phyloP scores from a whole-genome alignment of 139 green algal genomes.

The Axilococcus clingmanii region DNA sequence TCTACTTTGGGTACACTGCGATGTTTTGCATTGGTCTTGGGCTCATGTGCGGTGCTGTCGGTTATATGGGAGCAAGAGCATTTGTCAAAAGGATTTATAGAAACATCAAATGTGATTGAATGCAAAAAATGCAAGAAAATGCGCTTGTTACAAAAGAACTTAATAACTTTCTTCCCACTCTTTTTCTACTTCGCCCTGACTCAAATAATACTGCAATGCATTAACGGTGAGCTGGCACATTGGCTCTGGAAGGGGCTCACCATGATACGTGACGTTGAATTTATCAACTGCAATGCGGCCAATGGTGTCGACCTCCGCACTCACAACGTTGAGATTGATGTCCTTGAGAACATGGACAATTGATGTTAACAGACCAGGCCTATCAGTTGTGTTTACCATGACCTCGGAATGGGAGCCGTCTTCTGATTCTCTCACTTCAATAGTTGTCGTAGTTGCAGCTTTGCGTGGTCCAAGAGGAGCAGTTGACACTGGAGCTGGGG shows the following conservation, averaged over 20 bases:
- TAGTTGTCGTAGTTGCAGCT: constrained; percentile 33
- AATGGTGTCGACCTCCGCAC: constrained; percentile 67
- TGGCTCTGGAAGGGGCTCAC: constrained; percentile 63
- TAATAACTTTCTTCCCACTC: constrained; percentile 84
- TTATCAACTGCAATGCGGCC: constrained; percentile 61
- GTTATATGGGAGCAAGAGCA: constrained; percentile 64
- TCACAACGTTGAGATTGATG: constrained; percentile 91
- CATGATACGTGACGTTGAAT: constrained; percentile 90
- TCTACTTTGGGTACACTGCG: constrained; percentile 96
- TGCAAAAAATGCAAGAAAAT: neutral
- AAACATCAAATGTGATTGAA: constrained; percentile 86
- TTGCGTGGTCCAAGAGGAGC: constrained; percentile 33
- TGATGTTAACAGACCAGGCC: constrained; percentile 51
- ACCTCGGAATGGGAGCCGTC: constrained; percentile 29
- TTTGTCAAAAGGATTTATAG: constrained; percentile 91
- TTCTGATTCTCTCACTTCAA: constrained; percentile 17
- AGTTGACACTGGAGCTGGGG: constrained; percentile 2
- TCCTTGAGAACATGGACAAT: constrained; percentile 81
- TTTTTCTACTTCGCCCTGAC: constrained; percentile 68
- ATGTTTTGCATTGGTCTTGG: constrained; percentile 80
- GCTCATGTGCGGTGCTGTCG: constrained; percentile 74
- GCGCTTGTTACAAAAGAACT: constrained; percentile 6
- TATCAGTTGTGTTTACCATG: constrained; percentile 53
- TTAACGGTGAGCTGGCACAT: constrained; percentile 87
- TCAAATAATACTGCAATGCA: constrained; percentile 89